Conservation (phyloP, 192 early-diverging fungal species). For the Chytriomyces sp. region DNA sequence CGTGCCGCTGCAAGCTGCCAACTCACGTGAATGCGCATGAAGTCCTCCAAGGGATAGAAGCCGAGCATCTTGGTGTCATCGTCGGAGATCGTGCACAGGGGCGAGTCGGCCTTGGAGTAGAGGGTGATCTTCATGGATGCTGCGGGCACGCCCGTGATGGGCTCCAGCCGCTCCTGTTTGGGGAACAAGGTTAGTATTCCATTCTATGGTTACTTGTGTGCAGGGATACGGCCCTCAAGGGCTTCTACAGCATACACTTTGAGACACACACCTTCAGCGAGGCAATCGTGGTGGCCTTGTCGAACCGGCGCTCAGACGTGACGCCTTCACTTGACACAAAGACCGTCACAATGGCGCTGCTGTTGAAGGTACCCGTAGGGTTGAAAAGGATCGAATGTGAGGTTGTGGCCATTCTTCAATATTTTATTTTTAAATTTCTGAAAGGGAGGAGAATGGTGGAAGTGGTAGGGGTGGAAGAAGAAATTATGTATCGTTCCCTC, state of each 20-base stretch:
- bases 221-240: not conserved
- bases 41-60: constrained; percentile 83
- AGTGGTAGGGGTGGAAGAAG: no score
- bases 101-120: constrained; percentile 43
- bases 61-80: constrained; percentile 76
- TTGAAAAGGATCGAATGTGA: constrained; percentile 10
- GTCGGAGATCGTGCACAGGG: constrained; percentile 36
- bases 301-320: constrained; percentile 86
- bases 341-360: constrained; percentile 77
- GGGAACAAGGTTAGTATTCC: not conserved
- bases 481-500: no score
- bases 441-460: no score
- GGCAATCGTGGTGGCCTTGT: constrained; percentile 68
- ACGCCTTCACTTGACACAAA: constrained; percentile 84
- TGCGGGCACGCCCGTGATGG: constrained; percentile 86
- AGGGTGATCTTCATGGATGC: constrained; percentile 54
- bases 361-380: constrained; percentile 9
- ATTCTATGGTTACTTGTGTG: not conserved
- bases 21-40: constrained; percentile 71
- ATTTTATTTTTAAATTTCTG: no score
- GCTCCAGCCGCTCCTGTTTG: constrained; percentile 76
- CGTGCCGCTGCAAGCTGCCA: not conserved
- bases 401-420: not conserved
- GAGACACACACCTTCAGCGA: constrained; percentile 65
- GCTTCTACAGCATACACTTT: no score